Conservation (phyloP, 2,329 filamentous ascomycete species). For the Hymenoscyphus scutula region DNA sequence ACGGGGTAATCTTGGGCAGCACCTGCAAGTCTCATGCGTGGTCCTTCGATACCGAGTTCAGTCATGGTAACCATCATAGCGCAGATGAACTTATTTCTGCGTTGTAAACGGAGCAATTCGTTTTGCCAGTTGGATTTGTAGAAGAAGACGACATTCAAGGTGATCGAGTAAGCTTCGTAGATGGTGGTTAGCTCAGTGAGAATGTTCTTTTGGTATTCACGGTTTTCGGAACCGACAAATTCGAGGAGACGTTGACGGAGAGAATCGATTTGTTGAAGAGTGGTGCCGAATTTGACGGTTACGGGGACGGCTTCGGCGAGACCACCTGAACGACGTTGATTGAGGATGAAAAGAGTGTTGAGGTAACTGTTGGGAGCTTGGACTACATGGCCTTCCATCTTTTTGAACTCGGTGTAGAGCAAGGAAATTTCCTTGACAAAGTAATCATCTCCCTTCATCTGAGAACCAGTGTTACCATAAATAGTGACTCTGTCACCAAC, state of each 20-base stretch:
- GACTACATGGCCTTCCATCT: conserved; percentile 95
- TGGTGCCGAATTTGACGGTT: conserved; percentile 84
- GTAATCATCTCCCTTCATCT: conserved; percentile 82
- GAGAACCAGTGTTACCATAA: conserved; percentile 83
- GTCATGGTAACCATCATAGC: conserved; percentile 81
- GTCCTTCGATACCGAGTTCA: conserved; percentile 37
- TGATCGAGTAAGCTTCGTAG: conserved; percentile 79
- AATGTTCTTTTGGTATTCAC: conserved; percentile 83
- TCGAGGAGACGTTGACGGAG: conserved; percentile 78
- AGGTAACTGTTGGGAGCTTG: conserved; percentile 93
- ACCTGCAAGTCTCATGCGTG: conserved; percentile 35
- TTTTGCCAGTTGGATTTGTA: conserved; percentile 98
- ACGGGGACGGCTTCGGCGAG: conserved; percentile 84
- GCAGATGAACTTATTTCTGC: conserved; percentile 92
- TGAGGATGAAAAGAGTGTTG: conserved; percentile 91
- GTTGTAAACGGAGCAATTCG: conserved; percentile 81
- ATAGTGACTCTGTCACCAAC: conserved; percentile 90
- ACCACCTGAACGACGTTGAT: conserved; percentile 85
- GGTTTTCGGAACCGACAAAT: conserved; percentile 81
- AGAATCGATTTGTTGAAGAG: conserved; percentile 75
- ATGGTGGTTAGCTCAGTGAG: conserved; percentile 80
- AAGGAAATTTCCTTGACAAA: conserved; percentile 94
- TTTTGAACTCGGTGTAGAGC: conserved; percentile 96
- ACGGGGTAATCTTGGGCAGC: conserved; percentile 33
- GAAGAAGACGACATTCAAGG: conserved; percentile 91